Percentiles rank a stretch among this genome's conserved stretches.
These are phyloP conservation scores for Narthecium ossifragum DNA, from an alignment of 106 monocot genomes.

Conservation along the genomic window DNA sequence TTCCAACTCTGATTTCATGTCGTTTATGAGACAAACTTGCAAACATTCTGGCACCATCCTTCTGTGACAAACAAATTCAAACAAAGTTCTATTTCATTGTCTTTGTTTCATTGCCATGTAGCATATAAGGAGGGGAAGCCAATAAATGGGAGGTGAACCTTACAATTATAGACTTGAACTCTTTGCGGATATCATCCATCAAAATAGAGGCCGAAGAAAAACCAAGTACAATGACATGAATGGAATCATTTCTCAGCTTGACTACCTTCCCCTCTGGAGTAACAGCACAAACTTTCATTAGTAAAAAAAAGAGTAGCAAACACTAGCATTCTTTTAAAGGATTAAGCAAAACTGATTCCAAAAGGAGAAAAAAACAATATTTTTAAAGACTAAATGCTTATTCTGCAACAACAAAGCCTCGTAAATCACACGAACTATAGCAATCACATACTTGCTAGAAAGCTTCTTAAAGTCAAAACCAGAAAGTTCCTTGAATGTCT, in stretches of 20 bases:
- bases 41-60: slow-evolving; percentile 30
- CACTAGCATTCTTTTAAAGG: not conserved
- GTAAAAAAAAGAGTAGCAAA: not conserved
- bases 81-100: not conserved
- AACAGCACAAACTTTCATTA: slow-evolving; percentile 3
- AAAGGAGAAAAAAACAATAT: not conserved
- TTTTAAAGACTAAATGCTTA: not conserved
- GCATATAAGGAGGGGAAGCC: not conserved
- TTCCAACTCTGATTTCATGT: slow-evolving; percentile 55
- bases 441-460: no score
- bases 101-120: no score
- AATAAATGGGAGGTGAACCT: slow-evolving; percentile 13
- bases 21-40: slow-evolving; percentile 37
- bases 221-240: slow-evolving; percentile 61
- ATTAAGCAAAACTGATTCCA: not conserved
- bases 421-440: not conserved
- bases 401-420: not conserved
- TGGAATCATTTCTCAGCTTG: slow-evolving; percentile 63
- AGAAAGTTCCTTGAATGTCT: no score
- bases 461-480: no score
- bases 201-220: slow-evolving; percentile 66
- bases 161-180: slow-evolving; percentile 61
- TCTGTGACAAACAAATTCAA: slow-evolving; percentile 17
- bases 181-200: slow-evolving; percentile 58
- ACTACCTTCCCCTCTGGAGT: slow-evolving; percentile 75